Evolutionary conservation across 306 rosid species (phyloP), one percentile per base, ranked within the genome.

Genomic region (Chamaecrista fasciculata): DNA sequence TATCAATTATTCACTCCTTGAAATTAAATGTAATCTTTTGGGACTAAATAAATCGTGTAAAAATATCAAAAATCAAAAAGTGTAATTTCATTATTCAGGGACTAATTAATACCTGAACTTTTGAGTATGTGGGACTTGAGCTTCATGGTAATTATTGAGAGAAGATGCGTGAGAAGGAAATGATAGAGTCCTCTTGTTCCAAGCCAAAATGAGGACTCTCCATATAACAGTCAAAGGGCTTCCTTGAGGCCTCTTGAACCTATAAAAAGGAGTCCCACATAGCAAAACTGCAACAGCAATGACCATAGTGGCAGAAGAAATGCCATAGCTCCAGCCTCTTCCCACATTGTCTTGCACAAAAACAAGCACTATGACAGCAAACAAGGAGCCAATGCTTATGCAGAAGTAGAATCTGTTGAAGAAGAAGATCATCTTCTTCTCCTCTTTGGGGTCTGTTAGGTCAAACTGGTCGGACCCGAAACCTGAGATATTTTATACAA

Each of bases 401-500:
- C 78, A 79, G 66, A 90, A 90, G 53, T 90, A 94, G 87, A 94
- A 86, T 67, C 98, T 90, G 14, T 94, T 94, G 89, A 94, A 90
- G 98, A 90, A 94, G 71, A 90, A 94, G 6, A 94, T 59, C 98
- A 94, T 94, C 29, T 83, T 78, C 75, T 79, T 90, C 55, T 90
- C 96, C 58, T 88, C 98, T 76, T 81, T 90, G 0, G 96, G 97
- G 73, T 94, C 86, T 12, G 42, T 18, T 11, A 9, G 29, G 9
- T 90, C 92, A 15, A 94, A 90, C 57, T 94, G 97, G 16, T 90
- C 97, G 0, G 96, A 86, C 39, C 98, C 95, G 9, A 90, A 90
- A 2, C 98, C 97, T 0, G 98, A 90, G 42, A 94, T 96, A 34
- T 90, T 94, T n/a, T n/a, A n/a, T n/a, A n/a, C n/a, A n/a, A n/a